These are phyloP conservation scores for Tylopilus sp. DNA, from an alignment of 768 basidiomycete species.

Conservation along the genomic window DNA sequence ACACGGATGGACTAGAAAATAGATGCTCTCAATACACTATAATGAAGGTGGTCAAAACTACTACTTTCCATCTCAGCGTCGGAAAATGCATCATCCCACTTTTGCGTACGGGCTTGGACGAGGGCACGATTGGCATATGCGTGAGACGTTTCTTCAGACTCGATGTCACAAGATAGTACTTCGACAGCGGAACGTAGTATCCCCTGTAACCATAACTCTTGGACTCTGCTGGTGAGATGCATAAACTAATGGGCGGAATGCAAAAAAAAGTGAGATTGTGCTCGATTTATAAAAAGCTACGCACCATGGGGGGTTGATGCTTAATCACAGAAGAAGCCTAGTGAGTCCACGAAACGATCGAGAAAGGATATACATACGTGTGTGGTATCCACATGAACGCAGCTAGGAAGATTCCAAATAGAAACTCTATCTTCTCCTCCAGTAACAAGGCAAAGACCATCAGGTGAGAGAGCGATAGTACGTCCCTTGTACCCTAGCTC, in stretches of 20 bases:
- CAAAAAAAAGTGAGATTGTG: not conserved
- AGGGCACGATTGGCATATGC: conserved; percentile 10
- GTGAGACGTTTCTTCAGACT: conserved; percentile 1
- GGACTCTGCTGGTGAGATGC: not conserved
- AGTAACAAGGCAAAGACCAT: conserved; percentile 1
- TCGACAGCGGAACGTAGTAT: conserved; percentile 1
- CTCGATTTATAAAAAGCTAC: not conserved
- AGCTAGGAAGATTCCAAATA: conserved; percentile 9
- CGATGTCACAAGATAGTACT: conserved; percentile 8
- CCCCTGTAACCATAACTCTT: conserved; percentile 5
- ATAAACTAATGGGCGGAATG: conserved; percentile 9
- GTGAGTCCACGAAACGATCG: not conserved
- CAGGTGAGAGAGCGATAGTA: conserved; percentile 10
- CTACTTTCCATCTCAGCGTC: conserved; percentile 14
- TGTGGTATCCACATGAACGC: not conserved
- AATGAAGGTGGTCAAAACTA: not conserved
- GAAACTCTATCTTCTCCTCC: conserved; percentile 13
- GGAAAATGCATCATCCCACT: not conserved
- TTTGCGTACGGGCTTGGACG: conserved; percentile 6
- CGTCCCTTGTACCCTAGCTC: not conserved
- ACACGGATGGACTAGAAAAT: conserved; percentile 6
- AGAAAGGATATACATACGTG: conserved; percentile 1
- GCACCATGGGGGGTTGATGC: conserved; percentile 1
- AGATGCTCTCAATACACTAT: not conserved
- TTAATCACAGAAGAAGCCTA: not conserved